phyloP scores from a whole-genome alignment of 176 grass and related monocot species.

The Saccharum spontaneum region DNA sequence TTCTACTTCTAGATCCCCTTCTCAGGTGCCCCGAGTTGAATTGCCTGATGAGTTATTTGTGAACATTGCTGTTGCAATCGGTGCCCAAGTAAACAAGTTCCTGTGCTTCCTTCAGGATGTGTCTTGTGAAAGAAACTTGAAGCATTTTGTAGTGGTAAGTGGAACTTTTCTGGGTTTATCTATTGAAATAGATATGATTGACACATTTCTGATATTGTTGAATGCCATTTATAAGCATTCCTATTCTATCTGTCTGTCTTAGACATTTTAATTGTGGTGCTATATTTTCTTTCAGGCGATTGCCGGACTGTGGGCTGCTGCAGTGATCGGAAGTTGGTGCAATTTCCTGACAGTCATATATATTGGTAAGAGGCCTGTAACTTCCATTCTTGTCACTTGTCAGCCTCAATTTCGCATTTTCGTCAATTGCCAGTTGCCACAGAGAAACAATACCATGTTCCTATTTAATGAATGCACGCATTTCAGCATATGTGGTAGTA shows the following conservation, averaged over 20 bases:
- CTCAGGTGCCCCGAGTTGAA: constrained; percentile 64
- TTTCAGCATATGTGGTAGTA: constrained; percentile 9
- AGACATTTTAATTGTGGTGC: neutral
- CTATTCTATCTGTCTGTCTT: neutral
- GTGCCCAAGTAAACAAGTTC: constrained; percentile 66
- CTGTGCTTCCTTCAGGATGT: constrained; percentile 78
- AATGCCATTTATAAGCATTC: neutral
- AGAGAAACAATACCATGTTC: neutral
- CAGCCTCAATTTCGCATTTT: neutral
- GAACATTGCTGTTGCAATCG: constrained; percentile 58
- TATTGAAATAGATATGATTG: neutral
- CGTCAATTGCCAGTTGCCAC: neutral
- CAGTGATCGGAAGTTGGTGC: constrained; percentile 82
- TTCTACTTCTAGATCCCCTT: constrained; percentile 41
- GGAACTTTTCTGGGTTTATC: neutral
- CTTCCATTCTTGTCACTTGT: neutral
- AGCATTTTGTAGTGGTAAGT: constrained; percentile 77
- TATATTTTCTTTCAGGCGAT: constrained; percentile 52
- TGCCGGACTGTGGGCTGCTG: constrained; percentile 61
- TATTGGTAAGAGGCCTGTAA: constrained; percentile 57
- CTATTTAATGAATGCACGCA: neutral
- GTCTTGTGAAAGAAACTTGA: constrained; percentile 75
- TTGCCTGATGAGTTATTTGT: constrained; percentile 73
- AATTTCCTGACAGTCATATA: constrained; percentile 91
- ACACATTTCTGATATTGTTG: neutral